These are phyloP conservation scores for Candida patagonica DNA, from an alignment of 805 yeast genomes.

Conservation along the genomic window DNA sequence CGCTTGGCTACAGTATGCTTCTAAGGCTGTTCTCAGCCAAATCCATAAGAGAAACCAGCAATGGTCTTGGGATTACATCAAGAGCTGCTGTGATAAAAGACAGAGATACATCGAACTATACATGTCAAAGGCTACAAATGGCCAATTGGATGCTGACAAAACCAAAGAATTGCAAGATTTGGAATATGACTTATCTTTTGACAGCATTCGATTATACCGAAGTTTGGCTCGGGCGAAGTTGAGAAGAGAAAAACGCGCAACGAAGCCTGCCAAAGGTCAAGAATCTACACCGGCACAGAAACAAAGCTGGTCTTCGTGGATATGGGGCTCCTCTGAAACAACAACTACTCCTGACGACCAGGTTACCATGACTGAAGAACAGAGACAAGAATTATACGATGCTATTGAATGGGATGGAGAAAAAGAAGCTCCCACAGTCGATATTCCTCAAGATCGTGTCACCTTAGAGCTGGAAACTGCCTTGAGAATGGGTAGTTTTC, in stretches of 20 bases:
- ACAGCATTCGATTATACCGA: slow-evolving; percentile 79
- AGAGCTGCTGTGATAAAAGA: slow-evolving; percentile 63
- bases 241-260: slow-evolving; percentile 39
- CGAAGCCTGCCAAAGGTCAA: slow-evolving; percentile 1
- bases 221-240: slow-evolving; percentile 63
- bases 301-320: slow-evolving; percentile 22
- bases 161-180: slow-evolving; percentile 36
- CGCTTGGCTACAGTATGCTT: slow-evolving; percentile 79
- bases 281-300: slow-evolving; percentile 4
- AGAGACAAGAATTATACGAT: slow-evolving; percentile 78
- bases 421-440: slow-evolving; percentile 33
- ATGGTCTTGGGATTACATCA: slow-evolving; percentile 85
- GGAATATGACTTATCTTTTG: slow-evolving; percentile 55
- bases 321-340: slow-evolving; percentile 20
- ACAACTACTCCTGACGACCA: slow-evolving; percentile 27
- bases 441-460: slow-evolving; percentile 65
- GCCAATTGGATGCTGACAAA: slow-evolving; percentile 18
- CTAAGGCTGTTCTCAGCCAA: slow-evolving; percentile 63
- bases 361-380: slow-evolving; percentile 68
- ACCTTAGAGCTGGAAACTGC: slow-evolving; percentile 58
- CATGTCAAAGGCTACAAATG: slow-evolving; percentile 45
- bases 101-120: slow-evolving; percentile 57
- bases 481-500: slow-evolving; percentile 68
- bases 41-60: slow-evolving; percentile 70
- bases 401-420: slow-evolving; percentile 86